Percentiles rank a stretch among this genome's conserved stretches.
phyloP scores from a whole-genome alignment of 305 asterid species.

The Plantago coronopus region DNA sequence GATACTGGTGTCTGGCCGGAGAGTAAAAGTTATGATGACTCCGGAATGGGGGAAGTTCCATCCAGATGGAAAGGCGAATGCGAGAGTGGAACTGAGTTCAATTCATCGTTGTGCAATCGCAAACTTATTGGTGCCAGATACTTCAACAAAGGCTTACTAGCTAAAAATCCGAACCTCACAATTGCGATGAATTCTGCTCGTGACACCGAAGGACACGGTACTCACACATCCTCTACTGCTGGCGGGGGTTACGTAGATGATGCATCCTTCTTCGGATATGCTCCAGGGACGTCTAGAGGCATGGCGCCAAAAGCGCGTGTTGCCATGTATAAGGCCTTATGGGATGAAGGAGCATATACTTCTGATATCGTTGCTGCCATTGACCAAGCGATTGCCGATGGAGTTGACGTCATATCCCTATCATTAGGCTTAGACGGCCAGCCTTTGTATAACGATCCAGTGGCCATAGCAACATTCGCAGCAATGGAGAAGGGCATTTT shows the following conservation, averaged over 20 bases:
- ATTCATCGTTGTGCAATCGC: constrained; percentile 58
- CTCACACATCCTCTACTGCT: constrained; percentile 75
- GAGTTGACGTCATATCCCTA: constrained; percentile 68
- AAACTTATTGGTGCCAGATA: constrained; percentile 75
- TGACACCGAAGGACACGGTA: constrained; percentile 77
- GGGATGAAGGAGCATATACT: constrained; percentile 51
- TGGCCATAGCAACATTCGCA: constrained; percentile 56
- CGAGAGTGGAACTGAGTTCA: constrained; percentile 57
- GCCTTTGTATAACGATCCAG: constrained; percentile 38
- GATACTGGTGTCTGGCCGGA: constrained; percentile 91
- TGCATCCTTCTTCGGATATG: constrained; percentile 64
- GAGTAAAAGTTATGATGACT: constrained; percentile 55
- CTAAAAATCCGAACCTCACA: constrained; percentile 48
- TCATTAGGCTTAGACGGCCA: constrained; percentile 44
- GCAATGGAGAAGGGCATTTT: constrained; percentile 64
- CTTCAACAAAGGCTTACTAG: constrained; percentile 64
- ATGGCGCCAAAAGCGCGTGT: constrained; percentile 66
- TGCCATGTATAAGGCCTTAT: constrained; percentile 70
- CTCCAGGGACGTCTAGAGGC: constrained; percentile 59
- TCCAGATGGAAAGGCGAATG: constrained; percentile 71
- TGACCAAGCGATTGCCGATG: constrained; percentile 66
- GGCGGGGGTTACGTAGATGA: constrained; percentile 49
- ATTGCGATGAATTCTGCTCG: constrained; percentile 67
- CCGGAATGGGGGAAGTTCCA: constrained; percentile 48
- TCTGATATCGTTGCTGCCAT: constrained; percentile 77